Evolutionary conservation across 176 grass and related monocot species (phyloP).

Genomic region (Raddia guianensis): DNA sequence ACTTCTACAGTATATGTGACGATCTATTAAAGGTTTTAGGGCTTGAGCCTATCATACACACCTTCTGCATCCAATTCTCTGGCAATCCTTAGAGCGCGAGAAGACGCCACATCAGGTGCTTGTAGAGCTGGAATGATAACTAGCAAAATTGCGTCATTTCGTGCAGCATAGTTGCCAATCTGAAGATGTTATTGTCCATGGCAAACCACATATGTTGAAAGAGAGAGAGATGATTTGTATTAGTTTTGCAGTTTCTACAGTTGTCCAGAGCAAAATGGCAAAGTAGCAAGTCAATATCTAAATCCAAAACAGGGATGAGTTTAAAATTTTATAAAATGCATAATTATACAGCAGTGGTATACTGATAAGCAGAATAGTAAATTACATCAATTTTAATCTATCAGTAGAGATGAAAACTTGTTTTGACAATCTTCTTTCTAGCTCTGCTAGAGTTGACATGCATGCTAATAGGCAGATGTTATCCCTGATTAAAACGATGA

Average conservation of each 20-base stretch:
- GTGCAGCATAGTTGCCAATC: constrained; percentile 65
- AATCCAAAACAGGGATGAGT: neutral
- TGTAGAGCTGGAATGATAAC: constrained; percentile 77
- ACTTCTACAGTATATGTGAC: neutral
- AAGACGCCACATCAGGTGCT: constrained; percentile 78
- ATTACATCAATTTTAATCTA: neutral
- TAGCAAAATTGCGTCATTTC: constrained; percentile 77
- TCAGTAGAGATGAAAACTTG: neutral
- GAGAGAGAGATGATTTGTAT: constrained; percentile 21
- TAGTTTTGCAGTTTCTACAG: neutral
- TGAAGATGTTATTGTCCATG: constrained; percentile 37
- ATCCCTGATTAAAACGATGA: too few relatives aligned
- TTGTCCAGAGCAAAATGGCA: neutral
- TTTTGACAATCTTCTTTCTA: neutral
- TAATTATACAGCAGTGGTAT: neutral
- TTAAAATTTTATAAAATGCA: neutral
- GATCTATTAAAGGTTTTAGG: neutral
- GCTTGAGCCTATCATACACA: constrained; percentile 28
- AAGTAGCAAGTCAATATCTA: constrained; percentile 12
- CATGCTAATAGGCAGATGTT: too few relatives aligned
- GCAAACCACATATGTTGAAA: constrained; percentile 27
- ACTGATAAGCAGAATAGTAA: neutral
- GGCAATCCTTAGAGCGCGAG: constrained; percentile 69
- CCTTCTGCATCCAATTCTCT: constrained; percentile 84
- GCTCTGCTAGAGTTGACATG: too few relatives aligned